phyloP scores from a whole-genome alignment of 169 alveolate genomes.

The Plasmodium vivax region DNA sequence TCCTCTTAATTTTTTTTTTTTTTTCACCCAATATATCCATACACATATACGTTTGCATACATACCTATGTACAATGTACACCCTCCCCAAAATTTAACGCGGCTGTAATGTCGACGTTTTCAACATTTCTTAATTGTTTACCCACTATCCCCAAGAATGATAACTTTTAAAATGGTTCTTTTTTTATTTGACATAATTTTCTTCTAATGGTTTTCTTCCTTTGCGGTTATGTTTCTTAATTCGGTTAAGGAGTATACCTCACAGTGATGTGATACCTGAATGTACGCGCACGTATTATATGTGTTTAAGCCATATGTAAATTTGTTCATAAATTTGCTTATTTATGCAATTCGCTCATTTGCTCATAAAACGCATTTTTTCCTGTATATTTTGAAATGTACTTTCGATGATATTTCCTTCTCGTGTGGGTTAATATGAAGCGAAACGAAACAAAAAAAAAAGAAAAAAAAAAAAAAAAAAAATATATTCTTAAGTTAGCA shows the following conservation, averaged over 20 bases:
- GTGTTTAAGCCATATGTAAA: neutral
- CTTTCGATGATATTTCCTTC: neutral
- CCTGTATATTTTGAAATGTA: neutral
- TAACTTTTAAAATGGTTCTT: slow-evolving; percentile 94
- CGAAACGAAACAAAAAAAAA: neutral
- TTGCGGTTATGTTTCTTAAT: neutral
- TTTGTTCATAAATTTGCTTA: neutral
- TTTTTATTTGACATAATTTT: slow-evolving; percentile 79
- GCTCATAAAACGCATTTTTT: neutral
- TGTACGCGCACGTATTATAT: neutral
- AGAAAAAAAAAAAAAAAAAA: neutral
- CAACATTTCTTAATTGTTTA: slow-evolving; percentile 40
- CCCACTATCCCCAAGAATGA: slow-evolving; percentile 99
- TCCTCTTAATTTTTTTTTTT: neutral
- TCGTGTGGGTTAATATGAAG: neutral
- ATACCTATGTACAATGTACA: neutral
- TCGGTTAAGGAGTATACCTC: neutral
- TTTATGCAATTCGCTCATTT: neutral
- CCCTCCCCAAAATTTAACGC: neutral
- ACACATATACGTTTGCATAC: neutral
- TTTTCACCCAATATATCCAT: neutral
- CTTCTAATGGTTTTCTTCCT: slow-evolving; percentile 76
- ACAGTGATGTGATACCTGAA: slow-evolving; percentile 14
- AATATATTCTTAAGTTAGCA: neutral
- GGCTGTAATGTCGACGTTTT: neutral